phyloP scores from a whole-genome alignment of 2,329 filamentous ascomycete species.

The Colletotrichum tropicicola region DNA sequence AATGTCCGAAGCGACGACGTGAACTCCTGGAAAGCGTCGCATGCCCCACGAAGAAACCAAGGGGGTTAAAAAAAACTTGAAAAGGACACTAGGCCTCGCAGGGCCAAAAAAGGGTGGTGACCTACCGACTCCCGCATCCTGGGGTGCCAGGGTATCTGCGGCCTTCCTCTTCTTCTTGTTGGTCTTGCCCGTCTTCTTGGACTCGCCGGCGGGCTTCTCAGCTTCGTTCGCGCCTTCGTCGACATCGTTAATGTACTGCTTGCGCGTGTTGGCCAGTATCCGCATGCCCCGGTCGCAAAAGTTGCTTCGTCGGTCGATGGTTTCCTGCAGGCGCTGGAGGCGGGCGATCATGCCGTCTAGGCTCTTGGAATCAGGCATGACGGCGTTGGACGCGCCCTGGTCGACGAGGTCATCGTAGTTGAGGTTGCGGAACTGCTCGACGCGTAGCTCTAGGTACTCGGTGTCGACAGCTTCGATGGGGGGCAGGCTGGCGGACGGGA shows the following conservation, averaged over 20 bases:
- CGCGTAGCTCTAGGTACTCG: slow-evolving; percentile 73
- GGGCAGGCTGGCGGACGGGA: slow-evolving; percentile 60
- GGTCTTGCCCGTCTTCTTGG: slow-evolving; percentile 53
- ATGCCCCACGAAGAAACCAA: slow-evolving; percentile 16
- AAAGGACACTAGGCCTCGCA: slow-evolving; percentile 8
- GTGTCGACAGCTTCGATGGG: slow-evolving; percentile 65
- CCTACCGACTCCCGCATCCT: slow-evolving; percentile 53
- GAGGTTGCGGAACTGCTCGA: slow-evolving; percentile 66
- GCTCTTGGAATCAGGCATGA: slow-evolving; percentile 70
- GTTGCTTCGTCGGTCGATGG: slow-evolving; percentile 72
- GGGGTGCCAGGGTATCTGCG: slow-evolving; percentile 64
- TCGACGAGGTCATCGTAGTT: slow-evolving; percentile 78
- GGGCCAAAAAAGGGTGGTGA: slow-evolving; percentile 14
- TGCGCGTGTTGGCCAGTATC: slow-evolving; percentile 71
- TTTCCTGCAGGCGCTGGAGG: slow-evolving; percentile 70
- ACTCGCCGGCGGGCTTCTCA: slow-evolving; percentile 56
- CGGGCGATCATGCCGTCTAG: slow-evolving; percentile 71
- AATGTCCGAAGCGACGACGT: slow-evolving; percentile 10
- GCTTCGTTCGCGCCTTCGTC: slow-evolving; percentile 55
- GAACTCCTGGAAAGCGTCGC: slow-evolving; percentile 6
- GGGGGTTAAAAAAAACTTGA: background rate
- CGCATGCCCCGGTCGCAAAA: slow-evolving; percentile 80
- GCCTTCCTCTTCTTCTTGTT: slow-evolving; percentile 84
- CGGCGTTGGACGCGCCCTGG: slow-evolving; percentile 62
- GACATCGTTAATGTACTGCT: slow-evolving; percentile 66